Evolutionary conservation across 768 basidiomycete species (phyloP).

Genomic region (Pholiota molesta): DNA sequence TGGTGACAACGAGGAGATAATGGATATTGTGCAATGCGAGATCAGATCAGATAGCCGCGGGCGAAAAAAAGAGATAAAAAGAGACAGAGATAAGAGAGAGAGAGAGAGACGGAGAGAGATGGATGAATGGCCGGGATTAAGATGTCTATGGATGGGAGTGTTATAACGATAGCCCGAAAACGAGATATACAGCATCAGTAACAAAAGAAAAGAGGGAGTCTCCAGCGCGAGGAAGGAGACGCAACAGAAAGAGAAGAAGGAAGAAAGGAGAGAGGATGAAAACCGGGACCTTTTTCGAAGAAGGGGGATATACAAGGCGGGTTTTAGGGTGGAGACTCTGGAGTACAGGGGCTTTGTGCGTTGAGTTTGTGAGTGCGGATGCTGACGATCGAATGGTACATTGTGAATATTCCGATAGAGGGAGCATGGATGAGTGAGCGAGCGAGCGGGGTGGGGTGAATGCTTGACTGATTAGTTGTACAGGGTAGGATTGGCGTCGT

Average conservation of each 20-base stretch:
- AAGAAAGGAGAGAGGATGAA: neutral
- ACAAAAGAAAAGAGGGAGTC: neutral
- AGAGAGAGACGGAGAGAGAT: neutral
- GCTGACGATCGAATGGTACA: neutral
- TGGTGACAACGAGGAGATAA: neutral
- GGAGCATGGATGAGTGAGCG: neutral
- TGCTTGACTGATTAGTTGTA: neutral
- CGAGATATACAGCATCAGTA: neutral
- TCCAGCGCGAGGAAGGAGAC: neutral
- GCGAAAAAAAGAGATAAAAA: too few species aligned
- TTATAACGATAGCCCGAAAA: neutral
- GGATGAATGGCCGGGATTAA: neutral
- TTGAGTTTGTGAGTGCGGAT: neutral
- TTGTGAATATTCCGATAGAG: neutral
- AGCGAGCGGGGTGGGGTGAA: neutral
- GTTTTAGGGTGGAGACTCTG: neutral
- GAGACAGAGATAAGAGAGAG: too few species aligned
- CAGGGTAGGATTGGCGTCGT: neutral
- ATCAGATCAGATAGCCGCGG: too few species aligned
- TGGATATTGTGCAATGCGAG: neutral
- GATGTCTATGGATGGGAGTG: neutral
- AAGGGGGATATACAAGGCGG: conserved; percentile 1
- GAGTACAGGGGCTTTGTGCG: neutral
- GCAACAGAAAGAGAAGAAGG: too few species aligned
- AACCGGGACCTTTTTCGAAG: neutral